These are phyloP conservation scores for Penicillium dipodomyicola DNA, from an alignment of 495 filamentous ascomycete species.

Conservation along the genomic window DNA sequence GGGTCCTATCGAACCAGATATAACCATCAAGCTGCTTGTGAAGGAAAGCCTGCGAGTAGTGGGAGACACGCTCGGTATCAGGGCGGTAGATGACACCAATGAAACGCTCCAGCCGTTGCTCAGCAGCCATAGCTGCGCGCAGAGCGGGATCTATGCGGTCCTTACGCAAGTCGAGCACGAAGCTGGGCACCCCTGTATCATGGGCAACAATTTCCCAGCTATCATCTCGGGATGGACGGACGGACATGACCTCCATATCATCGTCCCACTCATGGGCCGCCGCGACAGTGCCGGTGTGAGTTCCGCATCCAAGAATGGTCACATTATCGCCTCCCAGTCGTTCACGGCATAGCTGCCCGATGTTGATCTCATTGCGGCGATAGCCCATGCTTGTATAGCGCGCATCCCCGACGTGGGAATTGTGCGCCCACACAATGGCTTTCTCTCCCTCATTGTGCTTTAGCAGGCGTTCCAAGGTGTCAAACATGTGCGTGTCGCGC, in stretches of 20 bases:
- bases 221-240: conserved; percentile 41
- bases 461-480: conserved; percentile 49
- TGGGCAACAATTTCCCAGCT: conserved; percentile 49
- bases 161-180: conserved; percentile 50
- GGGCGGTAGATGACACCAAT: conserved; percentile 62
- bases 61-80: conserved; percentile 51
- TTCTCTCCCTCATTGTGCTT: conserved; percentile 45
- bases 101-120: conserved; percentile 50
- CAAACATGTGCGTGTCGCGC: conserved; percentile 59
- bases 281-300: conserved; percentile 56
- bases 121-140: conserved; percentile 37
- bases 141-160: conserved; percentile 36
- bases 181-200: conserved; percentile 44
- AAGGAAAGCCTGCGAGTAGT: conserved; percentile 54
- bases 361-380: conserved; percentile 50
- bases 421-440: conserved; percentile 60
- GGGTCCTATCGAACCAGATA: conserved; percentile 56
- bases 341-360: conserved; percentile 57
- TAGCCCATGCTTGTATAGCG: conserved; percentile 54
- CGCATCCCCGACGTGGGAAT: conserved; percentile 60
- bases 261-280: conserved; percentile 56
- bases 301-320: conserved; percentile 52
- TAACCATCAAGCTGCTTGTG: conserved; percentile 57
- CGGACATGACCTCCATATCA: conserved; percentile 54
- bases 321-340: conserved; percentile 45